A percentile compares a stretch with the other conserved stretches of the same genome.
Evolutionary conservation across 2,329 filamentous ascomycete genomes (phyloP).

Genomic region (Calonectria honghensis): DNA sequence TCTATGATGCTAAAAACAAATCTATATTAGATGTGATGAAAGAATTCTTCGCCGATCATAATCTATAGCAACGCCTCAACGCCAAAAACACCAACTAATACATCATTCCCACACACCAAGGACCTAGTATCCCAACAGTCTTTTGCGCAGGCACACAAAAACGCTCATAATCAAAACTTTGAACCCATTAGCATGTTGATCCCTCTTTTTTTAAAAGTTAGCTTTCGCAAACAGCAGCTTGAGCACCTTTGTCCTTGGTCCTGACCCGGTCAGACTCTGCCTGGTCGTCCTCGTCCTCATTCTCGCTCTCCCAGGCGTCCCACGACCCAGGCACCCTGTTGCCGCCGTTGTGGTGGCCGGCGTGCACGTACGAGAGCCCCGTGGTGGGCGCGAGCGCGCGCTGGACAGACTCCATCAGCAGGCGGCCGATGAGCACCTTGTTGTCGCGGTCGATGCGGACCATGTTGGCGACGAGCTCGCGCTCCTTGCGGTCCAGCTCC

Average conservation of each 20-base stretch:
- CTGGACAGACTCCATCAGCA: slow-evolving; percentile 8
- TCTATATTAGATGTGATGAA: neutral
- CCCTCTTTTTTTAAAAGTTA: neutral
- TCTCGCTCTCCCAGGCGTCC: slow-evolving; percentile 4
- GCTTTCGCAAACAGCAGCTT: neutral
- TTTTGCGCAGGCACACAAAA: neutral
- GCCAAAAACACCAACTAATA: neutral
- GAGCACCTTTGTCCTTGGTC: slow-evolving; percentile 16
- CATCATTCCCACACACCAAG: neutral
- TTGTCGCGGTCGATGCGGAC: slow-evolving; percentile 19
- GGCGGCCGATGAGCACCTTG: slow-evolving; percentile 16
- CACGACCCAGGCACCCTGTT: neutral
- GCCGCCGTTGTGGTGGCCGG: neutral
- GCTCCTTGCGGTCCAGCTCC: slow-evolving; percentile 22
- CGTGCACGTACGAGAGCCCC: slow-evolving; percentile 1
- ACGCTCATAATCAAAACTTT: neutral
- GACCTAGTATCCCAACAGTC: slow-evolving; percentile 10
- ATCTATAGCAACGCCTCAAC: neutral
- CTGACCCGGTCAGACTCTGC: neutral
- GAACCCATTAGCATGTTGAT: slow-evolving; percentile 17
- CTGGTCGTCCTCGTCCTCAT: neutral
- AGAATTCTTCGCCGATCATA: neutral
- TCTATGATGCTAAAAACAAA: neutral
- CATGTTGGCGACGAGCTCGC: slow-evolving; percentile 22
- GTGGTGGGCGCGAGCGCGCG: neutral